Percentiles rank a stretch among this genome's conserved stretches.
Evolutionary conservation across 805 yeast species (phyloP).

Genomic region (Myxozyma kluyveri): DNA sequence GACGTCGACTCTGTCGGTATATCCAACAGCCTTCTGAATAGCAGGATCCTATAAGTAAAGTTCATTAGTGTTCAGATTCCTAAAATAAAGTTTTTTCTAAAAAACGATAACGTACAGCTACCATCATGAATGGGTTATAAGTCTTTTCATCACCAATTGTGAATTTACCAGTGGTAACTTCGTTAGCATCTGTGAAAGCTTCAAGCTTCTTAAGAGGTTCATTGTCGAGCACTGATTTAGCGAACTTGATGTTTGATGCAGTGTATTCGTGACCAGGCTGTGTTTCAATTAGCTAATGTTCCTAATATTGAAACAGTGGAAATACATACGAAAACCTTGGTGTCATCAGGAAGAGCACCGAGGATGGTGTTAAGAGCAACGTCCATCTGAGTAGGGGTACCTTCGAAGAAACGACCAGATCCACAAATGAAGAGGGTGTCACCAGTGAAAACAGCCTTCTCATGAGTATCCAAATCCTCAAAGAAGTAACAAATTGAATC

Average conservation of each 20-base stretch:
- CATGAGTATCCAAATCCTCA: slow-evolving; percentile 54
- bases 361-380: slow-evolving; percentile 58
- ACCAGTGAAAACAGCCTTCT: slow-evolving; percentile 85
- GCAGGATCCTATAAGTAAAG: slow-evolving; percentile 50
- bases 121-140: slow-evolving; percentile 87
- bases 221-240: slow-evolving; percentile 57
- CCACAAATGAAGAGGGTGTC: slow-evolving; percentile 94
- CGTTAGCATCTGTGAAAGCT: slow-evolving; percentile 52
- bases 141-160: slow-evolving; percentile 78
- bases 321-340: slow-evolving; percentile 55
- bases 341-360: slow-evolving; percentile 60
- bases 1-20: slow-evolving; percentile 49
- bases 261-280: slow-evolving; percentile 96
- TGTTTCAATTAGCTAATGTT: background rate
- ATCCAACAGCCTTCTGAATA: slow-evolving; percentile 60
- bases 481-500: slow-evolving; percentile 90
- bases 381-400: slow-evolving; percentile 78
- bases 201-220: slow-evolving; percentile 57
- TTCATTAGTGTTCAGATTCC: background rate
- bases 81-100: background rate
- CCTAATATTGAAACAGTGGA: background rate
- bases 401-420: slow-evolving; percentile 96
- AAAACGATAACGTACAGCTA: slow-evolving; percentile 9
- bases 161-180: slow-evolving; percentile 78
- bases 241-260: slow-evolving; percentile 71